Conservation (phyloP, 2,329 filamentous ascomycete species). For the Ophiognomonia clavigignenti-juglandacearum region DNA sequence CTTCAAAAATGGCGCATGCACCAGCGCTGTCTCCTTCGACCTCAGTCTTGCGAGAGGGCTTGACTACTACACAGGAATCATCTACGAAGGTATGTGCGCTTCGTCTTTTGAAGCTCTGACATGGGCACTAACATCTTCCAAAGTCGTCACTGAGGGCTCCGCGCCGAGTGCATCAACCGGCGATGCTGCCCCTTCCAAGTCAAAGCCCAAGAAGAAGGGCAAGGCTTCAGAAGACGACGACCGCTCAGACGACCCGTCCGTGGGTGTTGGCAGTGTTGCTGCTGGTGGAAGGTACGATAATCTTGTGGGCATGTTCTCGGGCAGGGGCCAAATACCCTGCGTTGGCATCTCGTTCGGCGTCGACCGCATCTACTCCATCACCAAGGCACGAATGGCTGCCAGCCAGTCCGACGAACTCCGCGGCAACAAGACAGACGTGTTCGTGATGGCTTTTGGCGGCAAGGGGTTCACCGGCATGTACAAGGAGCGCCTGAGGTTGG, state of each 20-base stretch:
- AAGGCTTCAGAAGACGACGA: slow-evolving; percentile 55
- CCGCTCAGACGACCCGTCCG: slow-evolving; percentile 70
- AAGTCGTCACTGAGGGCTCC: slow-evolving; percentile 18
- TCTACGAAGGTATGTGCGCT: slow-evolving; percentile 23
- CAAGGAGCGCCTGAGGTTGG: slow-evolving; percentile 78
- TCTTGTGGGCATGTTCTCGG: slow-evolving; percentile 79
- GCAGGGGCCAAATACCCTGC: slow-evolving; percentile 74
- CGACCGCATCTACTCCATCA: slow-evolving; percentile 86
- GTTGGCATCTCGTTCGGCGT: slow-evolving; percentile 89
- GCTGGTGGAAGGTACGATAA: slow-evolving; percentile 85
- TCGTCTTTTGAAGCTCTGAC: neutral
- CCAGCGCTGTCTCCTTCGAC: slow-evolving; percentile 79
- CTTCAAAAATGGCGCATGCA: slow-evolving; percentile 50
- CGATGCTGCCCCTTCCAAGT: slow-evolving; percentile 29
- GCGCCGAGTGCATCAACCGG: slow-evolving; percentile 32
- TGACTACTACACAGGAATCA: slow-evolving; percentile 66
- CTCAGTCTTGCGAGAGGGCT: slow-evolving; percentile 82
- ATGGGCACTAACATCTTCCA: neutral
- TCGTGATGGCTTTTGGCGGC: slow-evolving; percentile 90
- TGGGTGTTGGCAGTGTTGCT: slow-evolving; percentile 82
- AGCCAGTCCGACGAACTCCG: slow-evolving; percentile 38
- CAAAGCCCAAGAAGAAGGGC: slow-evolving; percentile 44
- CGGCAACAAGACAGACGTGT: slow-evolving; percentile 76
- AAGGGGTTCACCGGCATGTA: slow-evolving; percentile 78
- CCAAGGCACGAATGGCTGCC: slow-evolving; percentile 67